Evolutionary conservation across 768 basidiomycete species (phyloP).

Genomic region (Mycena maculata): DNA sequence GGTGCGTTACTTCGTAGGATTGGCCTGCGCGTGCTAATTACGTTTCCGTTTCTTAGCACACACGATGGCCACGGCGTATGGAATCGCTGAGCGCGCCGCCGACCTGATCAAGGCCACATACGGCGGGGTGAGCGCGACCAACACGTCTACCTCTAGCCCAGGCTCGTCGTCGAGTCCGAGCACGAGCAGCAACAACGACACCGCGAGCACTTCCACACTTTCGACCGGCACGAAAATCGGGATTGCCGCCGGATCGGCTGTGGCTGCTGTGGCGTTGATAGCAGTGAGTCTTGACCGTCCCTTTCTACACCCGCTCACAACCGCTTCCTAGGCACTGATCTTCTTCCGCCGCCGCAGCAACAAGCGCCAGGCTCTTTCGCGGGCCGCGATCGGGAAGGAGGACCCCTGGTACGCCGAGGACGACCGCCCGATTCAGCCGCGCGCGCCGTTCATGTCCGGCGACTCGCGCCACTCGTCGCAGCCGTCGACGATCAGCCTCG

Average conservation of each 20-base stretch:
- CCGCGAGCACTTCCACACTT: constrained; percentile 6
- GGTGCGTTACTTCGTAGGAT: constrained; percentile 3
- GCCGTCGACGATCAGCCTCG: constrained; percentile 26
- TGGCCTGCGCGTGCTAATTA: neutral
- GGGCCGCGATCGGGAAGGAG: constrained; percentile 5
- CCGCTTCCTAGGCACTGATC: neutral
- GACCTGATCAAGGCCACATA: constrained; percentile 31
- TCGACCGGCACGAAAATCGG: constrained; percentile 27
- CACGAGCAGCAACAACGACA: neutral
- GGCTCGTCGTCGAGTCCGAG: neutral
- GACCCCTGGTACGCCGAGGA: constrained; percentile 30
- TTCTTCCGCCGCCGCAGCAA: constrained; percentile 22
- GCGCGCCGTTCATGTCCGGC: constrained; percentile 30
- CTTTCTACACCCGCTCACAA: neutral
- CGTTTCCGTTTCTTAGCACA: constrained; percentile 15
- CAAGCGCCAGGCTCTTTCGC: neutral
- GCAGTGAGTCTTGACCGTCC: constrained; percentile 11
- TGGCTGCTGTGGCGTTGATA: constrained; percentile 8
- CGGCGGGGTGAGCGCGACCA: neutral
- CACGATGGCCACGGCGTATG: constrained; percentile 37
- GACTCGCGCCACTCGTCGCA: neutral
- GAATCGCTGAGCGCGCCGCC: constrained; percentile 37
- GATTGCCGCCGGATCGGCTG: constrained; percentile 25
- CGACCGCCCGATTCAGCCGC: constrained; percentile 17
- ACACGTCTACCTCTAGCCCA: constrained; percentile 3